phyloP scores from a whole-genome alignment of 2,329 filamentous ascomycete genomes.

The Boeremia lycopersici region DNA sequence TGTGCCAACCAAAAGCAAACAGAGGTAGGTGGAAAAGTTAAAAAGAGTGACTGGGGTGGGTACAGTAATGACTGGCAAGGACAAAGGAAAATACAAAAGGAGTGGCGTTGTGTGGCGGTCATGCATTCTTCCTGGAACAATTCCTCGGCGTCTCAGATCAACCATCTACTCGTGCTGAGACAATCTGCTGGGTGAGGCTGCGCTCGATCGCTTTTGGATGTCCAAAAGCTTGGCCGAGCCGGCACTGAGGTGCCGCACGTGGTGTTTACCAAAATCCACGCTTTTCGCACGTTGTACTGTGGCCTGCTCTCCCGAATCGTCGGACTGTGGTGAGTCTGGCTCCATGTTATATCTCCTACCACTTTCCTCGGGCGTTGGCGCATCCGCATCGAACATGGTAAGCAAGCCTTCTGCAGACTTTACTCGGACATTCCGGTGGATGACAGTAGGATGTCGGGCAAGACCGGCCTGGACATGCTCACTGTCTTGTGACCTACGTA shows the following conservation, averaged over 20 bases:
- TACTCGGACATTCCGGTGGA: conserved; percentile 64
- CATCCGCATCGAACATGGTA: conserved; percentile 54
- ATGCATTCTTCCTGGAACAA: conserved; percentile 24
- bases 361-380: conserved; percentile 31
- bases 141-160: conserved; percentile 21
- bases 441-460: conserved; percentile 66
- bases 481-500: conserved; percentile 34
- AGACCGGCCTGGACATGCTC: conserved; percentile 59
- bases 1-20: conserved; percentile 29
- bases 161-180: conserved; percentile 30
- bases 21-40: conserved; percentile 29
- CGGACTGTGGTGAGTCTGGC: conserved; percentile 39
- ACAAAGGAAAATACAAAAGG: conserved; percentile 46
- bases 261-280: conserved; percentile 68
- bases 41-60: conserved; percentile 36
- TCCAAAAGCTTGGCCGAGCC: conserved; percentile 78
- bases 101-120: conserved; percentile 42
- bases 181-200: conserved; percentile 32
- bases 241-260: conserved; percentile 74
- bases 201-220: conserved; percentile 52
- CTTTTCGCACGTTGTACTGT: conserved; percentile 70
- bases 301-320: conserved; percentile 32
- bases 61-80: conserved; percentile 35
- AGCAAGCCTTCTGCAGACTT: conserved; percentile 67
- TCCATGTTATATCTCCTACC: conserved; percentile 41